Evolutionary conservation across 371 early-diverging fungal species (phyloP).

Genomic region (Capillidium rhysosporum): DNA sequence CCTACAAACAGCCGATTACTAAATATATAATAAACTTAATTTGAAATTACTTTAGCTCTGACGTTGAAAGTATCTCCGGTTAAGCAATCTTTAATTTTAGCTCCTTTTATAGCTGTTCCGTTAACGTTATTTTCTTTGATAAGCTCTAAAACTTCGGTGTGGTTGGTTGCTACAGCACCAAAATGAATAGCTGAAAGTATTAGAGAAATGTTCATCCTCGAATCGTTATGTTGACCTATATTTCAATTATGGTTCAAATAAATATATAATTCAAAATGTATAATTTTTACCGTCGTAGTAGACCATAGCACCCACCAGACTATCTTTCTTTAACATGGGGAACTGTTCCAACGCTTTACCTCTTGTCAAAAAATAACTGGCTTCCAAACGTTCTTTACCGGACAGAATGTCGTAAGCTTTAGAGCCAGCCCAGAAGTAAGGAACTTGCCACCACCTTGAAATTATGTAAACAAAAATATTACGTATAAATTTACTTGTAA

Average conservation of each 20-base stretch:
- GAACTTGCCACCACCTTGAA: slow-evolving; percentile 74
- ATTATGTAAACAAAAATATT: neutral
- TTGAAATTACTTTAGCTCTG: slow-evolving; percentile 43
- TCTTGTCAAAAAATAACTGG: slow-evolving; percentile 71
- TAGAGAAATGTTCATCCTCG: slow-evolving; percentile 93
- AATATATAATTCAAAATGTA: neutral
- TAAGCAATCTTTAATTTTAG: slow-evolving; percentile 61
- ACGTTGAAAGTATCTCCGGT: slow-evolving; percentile 81
- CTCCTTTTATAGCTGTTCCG: slow-evolving; percentile 43
- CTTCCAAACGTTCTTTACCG: slow-evolving; percentile 69
- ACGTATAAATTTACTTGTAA: slow-evolving; percentile 37
- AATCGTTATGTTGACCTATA: slow-evolving; percentile 89
- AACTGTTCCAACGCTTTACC: slow-evolving; percentile 80
- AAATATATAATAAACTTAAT: neutral
- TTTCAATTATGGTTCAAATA: neutral
- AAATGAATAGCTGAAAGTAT: slow-evolving; percentile 84
- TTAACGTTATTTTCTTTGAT: slow-evolving; percentile 41
- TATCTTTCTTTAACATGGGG: slow-evolving; percentile 84
- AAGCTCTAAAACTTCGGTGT: slow-evolving; percentile 74
- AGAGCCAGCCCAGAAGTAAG: slow-evolving; percentile 94
- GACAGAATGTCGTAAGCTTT: slow-evolving; percentile 94
- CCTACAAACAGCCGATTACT: slow-evolving; percentile 15
- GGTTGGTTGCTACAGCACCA: slow-evolving; percentile 92
- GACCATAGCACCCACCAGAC: slow-evolving; percentile 84
- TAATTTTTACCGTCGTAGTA: slow-evolving; percentile 85